Evolutionary conservation across 768 basidiomycete genomes (phyloP).

Genomic region (Neoboletus brunneissimus): DNA sequence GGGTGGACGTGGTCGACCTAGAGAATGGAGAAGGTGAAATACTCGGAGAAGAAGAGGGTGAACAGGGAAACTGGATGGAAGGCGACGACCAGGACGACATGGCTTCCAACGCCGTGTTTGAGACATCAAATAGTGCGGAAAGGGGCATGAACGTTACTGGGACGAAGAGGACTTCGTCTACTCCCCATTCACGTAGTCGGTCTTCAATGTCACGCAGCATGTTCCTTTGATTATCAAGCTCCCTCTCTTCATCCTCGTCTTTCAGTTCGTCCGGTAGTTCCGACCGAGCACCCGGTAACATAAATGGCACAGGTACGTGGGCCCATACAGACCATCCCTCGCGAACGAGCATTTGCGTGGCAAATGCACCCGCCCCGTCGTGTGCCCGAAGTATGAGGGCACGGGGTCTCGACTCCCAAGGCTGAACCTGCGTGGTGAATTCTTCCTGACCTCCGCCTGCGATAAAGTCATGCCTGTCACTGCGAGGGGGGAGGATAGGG

Average conservation of each 20-base stretch:
- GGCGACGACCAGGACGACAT: constrained; percentile 24
- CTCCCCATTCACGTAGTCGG: constrained; percentile 65
- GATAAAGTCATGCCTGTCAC: constrained; percentile 25
- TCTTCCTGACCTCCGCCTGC: constrained; percentile 26
- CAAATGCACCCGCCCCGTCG: constrained; percentile 72
- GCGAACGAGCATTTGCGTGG: constrained; percentile 69
- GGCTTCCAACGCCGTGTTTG: constrained; percentile 18
- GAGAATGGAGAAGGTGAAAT: constrained; percentile 35
- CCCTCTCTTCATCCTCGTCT: constrained; percentile 32
- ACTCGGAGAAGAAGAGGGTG: constrained; percentile 31
- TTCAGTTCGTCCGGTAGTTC: constrained; percentile 34
- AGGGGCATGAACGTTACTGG: constrained; percentile 21
- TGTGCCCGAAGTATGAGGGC: constrained; percentile 73
- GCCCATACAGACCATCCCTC: constrained; percentile 75
- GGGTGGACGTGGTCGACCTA: constrained; percentile 29
- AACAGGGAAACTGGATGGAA: constrained; percentile 25
- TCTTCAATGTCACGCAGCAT: constrained; percentile 50
- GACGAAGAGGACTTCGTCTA: constrained; percentile 73
- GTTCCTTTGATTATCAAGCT: constrained; percentile 39
- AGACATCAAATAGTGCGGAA: constrained; percentile 23
- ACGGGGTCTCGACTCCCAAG: constrained; percentile 30
- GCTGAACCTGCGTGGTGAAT: not conserved
- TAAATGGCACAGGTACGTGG: constrained; percentile 48
- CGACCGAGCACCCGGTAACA: constrained; percentile 33
- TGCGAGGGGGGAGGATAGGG: constrained; percentile 25